Conservation (phyloP, 495 filamentous ascomycete genomes). For the Penicillium alfredii region DNA sequence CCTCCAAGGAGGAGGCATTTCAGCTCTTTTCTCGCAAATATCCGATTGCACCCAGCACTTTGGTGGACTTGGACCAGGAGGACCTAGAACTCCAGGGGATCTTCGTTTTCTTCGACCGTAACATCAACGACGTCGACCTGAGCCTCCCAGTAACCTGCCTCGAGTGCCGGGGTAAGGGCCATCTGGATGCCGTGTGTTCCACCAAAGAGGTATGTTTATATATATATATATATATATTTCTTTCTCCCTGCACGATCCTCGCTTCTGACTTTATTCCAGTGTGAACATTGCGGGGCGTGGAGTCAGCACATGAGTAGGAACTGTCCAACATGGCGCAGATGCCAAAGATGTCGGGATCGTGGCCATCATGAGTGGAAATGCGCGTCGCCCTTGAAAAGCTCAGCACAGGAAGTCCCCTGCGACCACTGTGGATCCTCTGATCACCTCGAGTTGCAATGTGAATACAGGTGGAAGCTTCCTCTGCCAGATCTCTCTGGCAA, state of each 20-base stretch:
- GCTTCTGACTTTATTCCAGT: constrained; percentile 23
- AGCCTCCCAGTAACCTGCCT: constrained; percentile 54
- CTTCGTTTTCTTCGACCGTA: constrained; percentile 49
- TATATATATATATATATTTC: background rate
- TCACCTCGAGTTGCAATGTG: constrained; percentile 42
- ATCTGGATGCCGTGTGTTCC: constrained; percentile 41
- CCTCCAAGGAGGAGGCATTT: constrained; percentile 37
- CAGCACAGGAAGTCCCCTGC: constrained; percentile 36
- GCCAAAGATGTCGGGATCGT: constrained; percentile 41
- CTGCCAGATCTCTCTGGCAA: constrained; percentile 15
- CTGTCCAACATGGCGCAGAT: constrained; percentile 40
- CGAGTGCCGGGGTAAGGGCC: constrained; percentile 42
- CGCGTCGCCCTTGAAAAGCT: constrained; percentile 32
- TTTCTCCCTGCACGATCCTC: constrained; percentile 5
- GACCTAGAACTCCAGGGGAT: constrained; percentile 40
- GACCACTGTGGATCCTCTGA: constrained; percentile 38
- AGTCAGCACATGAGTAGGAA: constrained; percentile 30
- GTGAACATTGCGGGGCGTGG: constrained; percentile 38
- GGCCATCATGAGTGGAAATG: constrained; percentile 39
- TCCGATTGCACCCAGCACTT: constrained; percentile 26
- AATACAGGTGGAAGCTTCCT: constrained; percentile 35
- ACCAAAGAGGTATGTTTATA: constrained; percentile 33
- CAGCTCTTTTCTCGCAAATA: constrained; percentile 31
- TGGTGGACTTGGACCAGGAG: constrained; percentile 38
- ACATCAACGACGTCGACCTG: constrained; percentile 57